Evolutionary conservation across 2,329 filamentous ascomycete species (phyloP).

Genomic region (Apiospora phragmitis): DNA sequence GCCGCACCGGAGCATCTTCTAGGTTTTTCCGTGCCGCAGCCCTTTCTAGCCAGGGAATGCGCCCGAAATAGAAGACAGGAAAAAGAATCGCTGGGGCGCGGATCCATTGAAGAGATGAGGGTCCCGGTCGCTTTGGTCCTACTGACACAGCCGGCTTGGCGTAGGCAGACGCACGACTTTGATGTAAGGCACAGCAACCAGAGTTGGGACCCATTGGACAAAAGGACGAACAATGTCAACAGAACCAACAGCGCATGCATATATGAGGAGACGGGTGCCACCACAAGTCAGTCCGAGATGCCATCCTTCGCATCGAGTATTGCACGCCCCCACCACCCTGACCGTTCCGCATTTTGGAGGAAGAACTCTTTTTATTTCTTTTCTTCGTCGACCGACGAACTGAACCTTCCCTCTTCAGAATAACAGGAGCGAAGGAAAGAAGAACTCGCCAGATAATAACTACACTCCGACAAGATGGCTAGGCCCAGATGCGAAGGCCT

Average conservation of each 20-base stretch:
- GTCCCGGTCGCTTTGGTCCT: not conserved
- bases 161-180: not conserved
- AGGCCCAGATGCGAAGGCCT: slow-evolving; percentile 15
- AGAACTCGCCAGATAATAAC: not conserved
- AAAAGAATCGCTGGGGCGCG: not conserved
- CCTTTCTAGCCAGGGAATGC: not conserved
- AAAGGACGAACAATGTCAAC: not conserved
- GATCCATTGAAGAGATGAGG: not conserved
- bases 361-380: not conserved
- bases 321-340: not conserved
- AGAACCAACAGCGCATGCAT: not conserved
- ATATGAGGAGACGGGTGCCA: not conserved
- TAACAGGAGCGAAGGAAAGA: not conserved
- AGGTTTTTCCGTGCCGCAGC: not conserved
- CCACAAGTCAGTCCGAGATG: not conserved
- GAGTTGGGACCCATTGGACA: not conserved
- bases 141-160: not conserved
- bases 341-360: no score
- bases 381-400: not conserved
- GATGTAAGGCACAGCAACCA: not conserved
- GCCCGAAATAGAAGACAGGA: not conserved
- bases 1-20: not conserved
- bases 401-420: not conserved
- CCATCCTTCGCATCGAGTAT: not conserved
- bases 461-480: not conserved